phyloP scores from a whole-genome alignment of 257 asterid genomes.

The Voacanga thouarsii region DNA sequence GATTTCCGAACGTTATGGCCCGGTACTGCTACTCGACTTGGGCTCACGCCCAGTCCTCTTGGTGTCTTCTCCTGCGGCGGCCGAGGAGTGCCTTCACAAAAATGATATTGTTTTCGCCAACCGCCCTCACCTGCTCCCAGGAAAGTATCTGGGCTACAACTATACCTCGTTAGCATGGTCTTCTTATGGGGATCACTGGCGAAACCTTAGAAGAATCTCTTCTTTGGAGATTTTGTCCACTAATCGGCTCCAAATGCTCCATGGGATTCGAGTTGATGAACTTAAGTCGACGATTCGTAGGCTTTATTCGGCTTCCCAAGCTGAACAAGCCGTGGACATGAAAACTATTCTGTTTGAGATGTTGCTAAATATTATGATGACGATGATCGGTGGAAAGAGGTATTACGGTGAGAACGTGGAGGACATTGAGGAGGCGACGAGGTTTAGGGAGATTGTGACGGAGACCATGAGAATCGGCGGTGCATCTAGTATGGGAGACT shows the following conservation, averaged over 20 bases:
- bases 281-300: slow-evolving; percentile 36
- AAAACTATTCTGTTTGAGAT: slow-evolving; percentile 32
- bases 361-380: slow-evolving; percentile 36
- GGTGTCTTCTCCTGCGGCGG: slow-evolving; percentile 63
- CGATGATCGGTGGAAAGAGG: slow-evolving; percentile 40
- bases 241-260: slow-evolving; percentile 51
- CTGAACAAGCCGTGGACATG: slow-evolving; percentile 38
- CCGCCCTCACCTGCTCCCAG: slow-evolving; percentile 54
- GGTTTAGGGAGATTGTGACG: slow-evolving; percentile 23
- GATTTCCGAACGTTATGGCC: slow-evolving; percentile 50
- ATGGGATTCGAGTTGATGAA: slow-evolving; percentile 52
- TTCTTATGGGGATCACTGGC: slow-evolving; percentile 64
- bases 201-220: slow-evolving; percentile 51
- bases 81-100: slow-evolving; percentile 59
- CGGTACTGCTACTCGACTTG: slow-evolving; percentile 49
- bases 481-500: slow-evolving; percentile 24
- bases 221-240: slow-evolving; percentile 52
- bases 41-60: slow-evolving; percentile 67
- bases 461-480: slow-evolving; percentile 19
- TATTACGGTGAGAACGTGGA: slow-evolving; percentile 33
- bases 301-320: slow-evolving; percentile 19
- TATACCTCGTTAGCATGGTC: slow-evolving; percentile 50
- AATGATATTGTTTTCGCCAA: slow-evolving; percentile 58
- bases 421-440: slow-evolving; percentile 18
- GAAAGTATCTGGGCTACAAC: slow-evolving; percentile 48